Conservation (phyloP, 306 rosid species). For the Citrullus colocynthis region DNA sequence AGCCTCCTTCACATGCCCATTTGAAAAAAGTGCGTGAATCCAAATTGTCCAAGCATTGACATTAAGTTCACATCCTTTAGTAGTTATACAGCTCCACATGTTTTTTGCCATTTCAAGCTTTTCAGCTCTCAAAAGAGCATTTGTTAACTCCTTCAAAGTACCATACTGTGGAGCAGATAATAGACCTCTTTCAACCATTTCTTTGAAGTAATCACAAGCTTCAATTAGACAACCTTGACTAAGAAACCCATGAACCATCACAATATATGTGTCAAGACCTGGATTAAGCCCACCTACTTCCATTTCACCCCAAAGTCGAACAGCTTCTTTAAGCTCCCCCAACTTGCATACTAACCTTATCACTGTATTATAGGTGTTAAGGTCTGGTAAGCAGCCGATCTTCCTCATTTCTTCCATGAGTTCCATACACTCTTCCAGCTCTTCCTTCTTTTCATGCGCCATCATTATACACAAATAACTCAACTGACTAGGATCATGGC, state of each 20-base stretch:
- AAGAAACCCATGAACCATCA: slow-evolving; percentile 75
- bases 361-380: slow-evolving; percentile 45
- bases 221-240: slow-evolving; percentile 51
- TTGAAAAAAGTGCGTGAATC: slow-evolving; percentile 76
- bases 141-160: slow-evolving; percentile 56
- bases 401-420: slow-evolving; percentile 61
- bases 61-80: slow-evolving; percentile 48
- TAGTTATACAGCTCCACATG: slow-evolving; percentile 52
- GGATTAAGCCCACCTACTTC: slow-evolving; percentile 51
- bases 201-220: slow-evolving; percentile 72
- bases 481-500: slow-evolving; percentile 48
- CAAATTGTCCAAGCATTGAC: slow-evolving; percentile 76
- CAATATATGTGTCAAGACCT: slow-evolving; percentile 51
- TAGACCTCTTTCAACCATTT: slow-evolving; percentile 71
- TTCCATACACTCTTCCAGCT: slow-evolving; percentile 68
- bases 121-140: slow-evolving; percentile 49
- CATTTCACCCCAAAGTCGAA: slow-evolving; percentile 62
- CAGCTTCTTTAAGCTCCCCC: slow-evolving; percentile 63
- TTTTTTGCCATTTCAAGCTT: slow-evolving; percentile 84
- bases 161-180: slow-evolving; percentile 57
- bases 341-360: slow-evolving; percentile 71
- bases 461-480: slow-evolving; percentile 50
- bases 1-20: slow-evolving; percentile 78
- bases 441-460: slow-evolving; percentile 84
- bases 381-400: slow-evolving; percentile 59